Conservation (phyloP, 2,329 filamentous ascomycete species). For the Colletotrichum sp. region DNA sequence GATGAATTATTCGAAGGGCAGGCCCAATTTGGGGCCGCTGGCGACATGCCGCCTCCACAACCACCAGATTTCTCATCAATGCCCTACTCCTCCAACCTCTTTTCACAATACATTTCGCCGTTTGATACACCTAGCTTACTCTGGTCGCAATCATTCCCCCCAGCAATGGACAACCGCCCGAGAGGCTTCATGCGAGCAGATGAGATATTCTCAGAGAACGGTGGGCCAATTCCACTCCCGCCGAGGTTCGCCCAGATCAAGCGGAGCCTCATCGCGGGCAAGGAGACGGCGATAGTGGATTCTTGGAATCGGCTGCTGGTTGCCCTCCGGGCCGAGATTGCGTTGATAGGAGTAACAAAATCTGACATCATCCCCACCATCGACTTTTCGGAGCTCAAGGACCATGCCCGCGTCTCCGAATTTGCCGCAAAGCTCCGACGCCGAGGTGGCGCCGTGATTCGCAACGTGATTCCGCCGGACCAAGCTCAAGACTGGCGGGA, state of each 20-base stretch:
- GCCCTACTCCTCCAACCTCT: conserved; percentile 6
- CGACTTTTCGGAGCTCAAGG: conserved; percentile 55
- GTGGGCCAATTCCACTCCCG: conserved; percentile 55
- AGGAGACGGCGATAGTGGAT: conserved; percentile 58
- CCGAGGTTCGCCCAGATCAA: conserved; percentile 63
- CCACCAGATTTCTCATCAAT: conserved; percentile 7
- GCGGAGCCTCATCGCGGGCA: conserved; percentile 56
- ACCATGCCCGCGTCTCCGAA: conserved; percentile 51
- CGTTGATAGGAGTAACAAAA: conserved; percentile 55
- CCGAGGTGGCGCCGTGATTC: conserved; percentile 63
- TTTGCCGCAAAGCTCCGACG: conserved; percentile 45
- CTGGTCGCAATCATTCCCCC: conserved; percentile 22
- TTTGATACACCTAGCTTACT: conserved; percentile 22
- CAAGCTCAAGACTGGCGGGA: conserved; percentile 62
- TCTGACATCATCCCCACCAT: conserved; percentile 61
- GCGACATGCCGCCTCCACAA: conserved; percentile 4
- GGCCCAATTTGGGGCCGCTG: background rate
- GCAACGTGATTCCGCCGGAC: conserved; percentile 63
- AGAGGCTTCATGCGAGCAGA: conserved; percentile 18
- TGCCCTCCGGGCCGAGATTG: conserved; percentile 56
- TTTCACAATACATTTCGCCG: conserved; percentile 12
- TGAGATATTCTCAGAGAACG: conserved; percentile 19
- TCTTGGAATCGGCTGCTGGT: conserved; percentile 60
- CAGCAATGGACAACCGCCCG: conserved; percentile 17
- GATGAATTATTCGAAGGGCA: conserved; percentile 1